These are phyloP conservation scores for Meyerozyma smithsonii DNA, from an alignment of 1,139 yeast species.

Conservation along the genomic window DNA sequence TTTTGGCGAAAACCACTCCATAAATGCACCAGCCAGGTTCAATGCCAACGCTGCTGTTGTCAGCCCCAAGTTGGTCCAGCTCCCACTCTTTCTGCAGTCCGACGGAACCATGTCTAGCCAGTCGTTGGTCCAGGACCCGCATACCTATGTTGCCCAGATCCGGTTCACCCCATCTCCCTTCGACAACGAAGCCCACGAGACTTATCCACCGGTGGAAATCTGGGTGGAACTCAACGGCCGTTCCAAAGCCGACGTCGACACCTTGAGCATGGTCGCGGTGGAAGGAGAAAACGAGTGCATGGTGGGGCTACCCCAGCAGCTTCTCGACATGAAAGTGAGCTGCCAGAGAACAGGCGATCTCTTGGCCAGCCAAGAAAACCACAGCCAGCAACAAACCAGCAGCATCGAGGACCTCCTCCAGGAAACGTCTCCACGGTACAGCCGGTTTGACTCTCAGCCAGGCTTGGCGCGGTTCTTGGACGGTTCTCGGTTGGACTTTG, in stretches of 20 bases:
- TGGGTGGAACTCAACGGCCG: slow-evolving; percentile 44
- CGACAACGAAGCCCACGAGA: slow-evolving; percentile 13
- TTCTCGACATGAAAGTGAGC: slow-evolving; percentile 43
- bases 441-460: slow-evolving; percentile 37
- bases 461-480: slow-evolving; percentile 41
- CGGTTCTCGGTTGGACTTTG: slow-evolving; percentile 34
- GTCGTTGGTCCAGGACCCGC: slow-evolving; percentile 25
- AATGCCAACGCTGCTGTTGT: slow-evolving; percentile 40
- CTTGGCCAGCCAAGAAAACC: slow-evolving; percentile 11
- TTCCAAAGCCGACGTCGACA: slow-evolving; percentile 34
- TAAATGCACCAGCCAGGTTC: slow-evolving; percentile 25
- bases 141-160: slow-evolving; percentile 39
- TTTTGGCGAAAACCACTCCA: neutral
- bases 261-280: slow-evolving; percentile 41
- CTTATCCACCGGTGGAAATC: slow-evolving; percentile 51
- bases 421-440: slow-evolving; percentile 23
- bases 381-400: slow-evolving; percentile 2
- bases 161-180: slow-evolving; percentile 46
- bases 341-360: slow-evolving; percentile 37
- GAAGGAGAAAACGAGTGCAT: slow-evolving; percentile 42
- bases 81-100: slow-evolving; percentile 22
- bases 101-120: neutral
- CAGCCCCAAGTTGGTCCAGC: slow-evolving; percentile 32
- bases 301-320: slow-evolving; percentile 35
- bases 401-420: slow-evolving; percentile 1